Evolutionary conservation across 1,284 basidiomycete species (phyloP).

Genomic region (Trichosporon faecale): DNA sequence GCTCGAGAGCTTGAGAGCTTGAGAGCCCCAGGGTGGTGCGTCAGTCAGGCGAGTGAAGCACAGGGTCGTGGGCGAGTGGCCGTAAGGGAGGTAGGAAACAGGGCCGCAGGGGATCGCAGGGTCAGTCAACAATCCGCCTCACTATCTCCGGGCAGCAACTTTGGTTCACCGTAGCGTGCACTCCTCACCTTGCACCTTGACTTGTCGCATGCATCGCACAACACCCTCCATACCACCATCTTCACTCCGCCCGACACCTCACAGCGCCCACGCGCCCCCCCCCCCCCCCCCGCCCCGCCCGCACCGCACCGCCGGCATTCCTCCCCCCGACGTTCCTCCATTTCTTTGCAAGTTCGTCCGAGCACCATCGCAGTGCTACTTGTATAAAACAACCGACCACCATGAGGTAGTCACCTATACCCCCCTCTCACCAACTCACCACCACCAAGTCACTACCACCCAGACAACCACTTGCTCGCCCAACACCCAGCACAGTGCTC

Average conservation of each 20-base stretch:
- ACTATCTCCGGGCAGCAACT: slow-evolving; percentile 10
- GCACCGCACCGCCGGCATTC: not conserved
- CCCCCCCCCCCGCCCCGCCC: not conserved
- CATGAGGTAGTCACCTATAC: slow-evolving; percentile 7
- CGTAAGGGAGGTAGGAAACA: not conserved
- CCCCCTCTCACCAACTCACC: not conserved
- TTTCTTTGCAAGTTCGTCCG: slow-evolving; percentile 8
- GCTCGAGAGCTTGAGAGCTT: no score
- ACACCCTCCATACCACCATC: slow-evolving; percentile 5
- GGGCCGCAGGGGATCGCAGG: not conserved
- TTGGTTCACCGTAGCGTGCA: not conserved
- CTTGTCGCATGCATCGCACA: slow-evolving; percentile 3
- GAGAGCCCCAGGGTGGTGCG: not conserved
- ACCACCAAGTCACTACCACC: not conserved
- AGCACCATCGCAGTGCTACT: not conserved
- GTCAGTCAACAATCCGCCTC: not conserved
- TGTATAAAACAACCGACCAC: not conserved
- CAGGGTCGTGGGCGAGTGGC: not conserved
- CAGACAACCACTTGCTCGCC: not conserved
- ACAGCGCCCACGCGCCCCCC: not conserved
- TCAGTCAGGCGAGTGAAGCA: not conserved
- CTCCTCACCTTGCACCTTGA: no score
- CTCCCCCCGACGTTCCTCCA: not conserved
- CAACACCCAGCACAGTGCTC: not conserved
- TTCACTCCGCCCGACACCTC: slow-evolving; percentile 1